Evolutionary conservation across 2,329 filamentous ascomycete genomes (phyloP).

Genomic region (Talaromyces rugulosus): DNA sequence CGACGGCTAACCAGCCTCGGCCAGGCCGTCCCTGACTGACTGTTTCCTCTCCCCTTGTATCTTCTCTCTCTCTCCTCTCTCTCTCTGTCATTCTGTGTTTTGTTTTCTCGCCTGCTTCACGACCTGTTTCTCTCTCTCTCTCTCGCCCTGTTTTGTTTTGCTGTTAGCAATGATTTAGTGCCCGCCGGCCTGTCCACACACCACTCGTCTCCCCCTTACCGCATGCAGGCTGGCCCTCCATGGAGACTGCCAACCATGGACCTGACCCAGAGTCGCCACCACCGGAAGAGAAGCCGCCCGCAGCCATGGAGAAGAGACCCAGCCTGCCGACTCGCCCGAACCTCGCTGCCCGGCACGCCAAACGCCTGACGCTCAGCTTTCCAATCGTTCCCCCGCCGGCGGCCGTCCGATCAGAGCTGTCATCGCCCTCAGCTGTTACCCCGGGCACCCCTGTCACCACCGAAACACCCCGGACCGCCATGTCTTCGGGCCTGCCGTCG

Average conservation of each 20-base stretch:
- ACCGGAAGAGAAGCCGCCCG: not conserved
- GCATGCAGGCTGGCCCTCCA: constrained; percentile 8
- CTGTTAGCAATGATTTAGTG: constrained; percentile 3
- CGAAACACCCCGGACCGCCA: constrained; percentile 5
- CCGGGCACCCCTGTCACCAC: not conserved
- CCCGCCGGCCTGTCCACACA: not conserved
- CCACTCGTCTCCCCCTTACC: not conserved
- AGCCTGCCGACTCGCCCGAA: constrained; percentile 23
- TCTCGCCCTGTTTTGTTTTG: not conserved
- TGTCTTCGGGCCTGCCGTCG: constrained; percentile 7
- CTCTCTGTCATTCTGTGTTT: not conserved
- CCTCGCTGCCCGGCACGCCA: constrained; percentile 36
- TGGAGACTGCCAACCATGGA: constrained; percentile 12
- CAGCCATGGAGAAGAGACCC: not conserved
- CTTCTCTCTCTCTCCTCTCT: not conserved
- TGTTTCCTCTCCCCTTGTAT: not conserved
- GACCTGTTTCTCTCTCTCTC: not conserved
- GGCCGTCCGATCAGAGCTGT: constrained; percentile 19
- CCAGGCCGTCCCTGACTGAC: no score
- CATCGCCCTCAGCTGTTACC: constrained; percentile 25
- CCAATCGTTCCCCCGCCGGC: constrained; percentile 34
- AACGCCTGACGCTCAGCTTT: constrained; percentile 45
- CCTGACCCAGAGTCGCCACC: constrained; percentile 6
- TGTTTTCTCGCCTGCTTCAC: not conserved
- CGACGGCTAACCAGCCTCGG: not conserved